phyloP scores from a whole-genome alignment of 2,329 filamentous ascomycete genomes.

The Aspergillus tanneri region DNA sequence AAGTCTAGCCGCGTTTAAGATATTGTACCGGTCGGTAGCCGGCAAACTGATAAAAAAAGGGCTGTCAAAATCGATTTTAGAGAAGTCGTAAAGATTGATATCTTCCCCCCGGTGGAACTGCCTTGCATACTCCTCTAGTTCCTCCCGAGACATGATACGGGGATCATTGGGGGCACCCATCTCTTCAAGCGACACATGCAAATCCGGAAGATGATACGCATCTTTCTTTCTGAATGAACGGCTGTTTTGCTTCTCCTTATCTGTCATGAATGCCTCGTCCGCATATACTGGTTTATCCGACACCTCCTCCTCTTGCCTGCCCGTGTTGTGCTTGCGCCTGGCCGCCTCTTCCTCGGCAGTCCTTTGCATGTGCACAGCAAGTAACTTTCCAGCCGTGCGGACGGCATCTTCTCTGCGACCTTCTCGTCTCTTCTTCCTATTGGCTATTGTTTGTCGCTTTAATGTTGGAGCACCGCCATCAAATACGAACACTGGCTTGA shows the following conservation, averaged over 20 bases:
- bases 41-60: conserved; percentile 93
- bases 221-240: conserved; percentile 88
- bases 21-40: conserved; percentile 90
- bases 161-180: conserved; percentile 93
- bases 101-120: conserved; percentile 93
- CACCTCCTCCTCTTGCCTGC: conserved; percentile 60
- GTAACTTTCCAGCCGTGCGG: conserved; percentile 82
- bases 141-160: conserved; percentile 91
- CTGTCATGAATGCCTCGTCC: conserved; percentile 80
- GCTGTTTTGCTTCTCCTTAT: conserved; percentile 69
- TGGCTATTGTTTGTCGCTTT: conserved; percentile 86
- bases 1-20: conserved; percentile 87
- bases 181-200: conserved; percentile 72
- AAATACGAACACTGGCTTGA: conserved; percentile 96
- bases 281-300: conserved; percentile 80
- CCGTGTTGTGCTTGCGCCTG: conserved; percentile 55
- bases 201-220: conserved; percentile 88
- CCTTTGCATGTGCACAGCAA: conserved; percentile 92
- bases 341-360: conserved; percentile 80
- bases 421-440: conserved; percentile 75
- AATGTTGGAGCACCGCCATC: conserved; percentile 89
- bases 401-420: conserved; percentile 90
- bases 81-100: conserved; percentile 87
- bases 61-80: conserved; percentile 96
- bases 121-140: conserved; percentile 87